Percentiles rank a stretch among this genome's conserved stretches.
Conservation (phyloP, 2,329 filamentous ascomycete genomes). For the Xylariaceae sp. region DNA sequence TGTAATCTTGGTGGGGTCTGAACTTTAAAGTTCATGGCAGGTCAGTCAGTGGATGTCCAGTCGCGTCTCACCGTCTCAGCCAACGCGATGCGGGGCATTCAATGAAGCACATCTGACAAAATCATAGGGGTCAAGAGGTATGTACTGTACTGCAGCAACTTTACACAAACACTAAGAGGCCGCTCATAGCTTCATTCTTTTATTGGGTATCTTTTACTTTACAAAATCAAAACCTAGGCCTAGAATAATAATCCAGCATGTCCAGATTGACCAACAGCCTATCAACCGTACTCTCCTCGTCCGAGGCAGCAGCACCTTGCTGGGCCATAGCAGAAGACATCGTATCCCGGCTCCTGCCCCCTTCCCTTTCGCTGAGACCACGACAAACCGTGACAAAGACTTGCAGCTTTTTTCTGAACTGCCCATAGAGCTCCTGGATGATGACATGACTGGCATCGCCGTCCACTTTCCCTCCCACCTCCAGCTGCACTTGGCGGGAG, state of each 20-base stretch:
- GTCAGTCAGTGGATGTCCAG: conserved; percentile 1
- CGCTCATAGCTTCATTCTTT: neutral
- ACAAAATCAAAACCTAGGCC: conserved; percentile 20
- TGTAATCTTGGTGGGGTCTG: conserved; percentile 11
- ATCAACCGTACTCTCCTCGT: conserved; percentile 56
- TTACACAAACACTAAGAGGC: too few species aligned
- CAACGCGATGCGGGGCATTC: conserved; percentile 20
- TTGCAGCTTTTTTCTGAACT: conserved; percentile 65
- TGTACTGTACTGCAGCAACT: too few species aligned
- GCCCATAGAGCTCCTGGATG: conserved; percentile 49
- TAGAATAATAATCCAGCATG: conserved; percentile 61
- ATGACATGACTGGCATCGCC: conserved; percentile 25
- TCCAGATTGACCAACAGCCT: conserved; percentile 65
- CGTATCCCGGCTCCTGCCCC: conserved; percentile 23
- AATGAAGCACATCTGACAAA: neutral
- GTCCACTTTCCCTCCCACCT: conserved; percentile 33
- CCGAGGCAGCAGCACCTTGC: conserved; percentile 31
- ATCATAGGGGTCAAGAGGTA: too few species aligned
- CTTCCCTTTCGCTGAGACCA: conserved; percentile 60
- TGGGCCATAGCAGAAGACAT: conserved; percentile 30
- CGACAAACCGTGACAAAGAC: conserved; percentile 70
- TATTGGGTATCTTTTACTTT: conserved; percentile 22
- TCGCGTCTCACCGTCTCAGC: too few species aligned
- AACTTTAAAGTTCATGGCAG: conserved; percentile 14
- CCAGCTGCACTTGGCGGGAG: conserved; percentile 45